Evolutionary conservation across 2,329 filamentous ascomycete species (phyloP).

Genomic region (Purpureocillium takamizusanense): DNA sequence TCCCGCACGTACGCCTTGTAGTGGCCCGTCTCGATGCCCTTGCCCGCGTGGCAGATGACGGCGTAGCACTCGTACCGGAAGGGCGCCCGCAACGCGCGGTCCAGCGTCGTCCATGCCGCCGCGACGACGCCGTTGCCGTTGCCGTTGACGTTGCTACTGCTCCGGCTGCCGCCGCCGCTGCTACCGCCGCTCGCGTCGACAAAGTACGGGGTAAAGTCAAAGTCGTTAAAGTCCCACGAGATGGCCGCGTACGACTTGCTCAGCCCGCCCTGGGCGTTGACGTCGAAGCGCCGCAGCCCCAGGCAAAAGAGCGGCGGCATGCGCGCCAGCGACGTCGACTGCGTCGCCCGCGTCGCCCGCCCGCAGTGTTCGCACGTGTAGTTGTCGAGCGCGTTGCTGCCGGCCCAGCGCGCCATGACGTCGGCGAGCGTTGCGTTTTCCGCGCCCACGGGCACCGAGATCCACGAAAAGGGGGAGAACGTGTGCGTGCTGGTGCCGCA

Average conservation of each 20-base stretch:
- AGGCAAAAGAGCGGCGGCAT: constrained; percentile 73
- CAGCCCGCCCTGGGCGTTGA: constrained; percentile 23
- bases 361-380: constrained; percentile 72
- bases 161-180: constrained; percentile 11
- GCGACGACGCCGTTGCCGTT: too few species aligned
- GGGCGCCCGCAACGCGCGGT: constrained; percentile 38
- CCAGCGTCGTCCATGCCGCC: too few species aligned
- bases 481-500: constrained; percentile 41
- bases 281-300: constrained; percentile 55
- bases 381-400: constrained; percentile 56
- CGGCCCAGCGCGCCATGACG: constrained; percentile 61
- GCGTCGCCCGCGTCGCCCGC: constrained; percentile 55
- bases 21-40: constrained; percentile 62
- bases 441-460: constrained; percentile 31
- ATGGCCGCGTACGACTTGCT: constrained; percentile 64
- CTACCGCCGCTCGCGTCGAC: constrained; percentile 23
- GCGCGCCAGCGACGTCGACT: constrained; percentile 65
- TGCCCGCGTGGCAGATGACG: constrained; percentile 69
- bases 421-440: constrained; percentile 38
- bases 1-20: constrained; percentile 67
- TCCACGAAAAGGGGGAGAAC: constrained; percentile 44
- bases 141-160: too few species aligned
- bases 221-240: constrained; percentile 65
- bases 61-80: constrained; percentile 81
- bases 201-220: constrained; percentile 44